Base-by-base conservation (phyloP, 306 rosid species). In the Vigna hirtella region DNA sequence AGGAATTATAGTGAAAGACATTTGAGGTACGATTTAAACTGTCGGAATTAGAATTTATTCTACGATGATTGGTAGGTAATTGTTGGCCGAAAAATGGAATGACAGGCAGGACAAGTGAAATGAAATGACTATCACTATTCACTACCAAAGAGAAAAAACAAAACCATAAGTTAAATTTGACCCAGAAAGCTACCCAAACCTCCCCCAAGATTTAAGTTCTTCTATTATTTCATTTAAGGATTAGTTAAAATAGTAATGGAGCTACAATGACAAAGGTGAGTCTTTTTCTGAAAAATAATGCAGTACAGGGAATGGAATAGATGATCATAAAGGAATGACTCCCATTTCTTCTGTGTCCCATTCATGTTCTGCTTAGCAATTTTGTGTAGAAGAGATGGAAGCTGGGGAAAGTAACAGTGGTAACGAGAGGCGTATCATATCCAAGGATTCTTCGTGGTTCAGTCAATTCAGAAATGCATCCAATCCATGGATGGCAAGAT, bases 401-500 rank as follows among this genome's bases (percentile, higher is more conserved):
- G 78, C 76, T 9, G 80, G 89, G 26, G 79, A 59, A 79, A 84
- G 59, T 77, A 81, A 72, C 80, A 56, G 30, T 24, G 64, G 85
- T 79, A 79, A 65, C 26, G 86, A 62, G 82, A 70, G 88, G 53
- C 17, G 65, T 47, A 50, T 61, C 74, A 43, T 78, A 48, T 80
- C 80, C 76, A 82, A 86, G 70, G 57, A 82, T 66, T 81, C 87
- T 59, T 83, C 96, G 15, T 92, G 97, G 92, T 82, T 72, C 70
- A 45, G 85, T 68, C 97, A 92, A 74, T 91, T 96, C 82, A 86
- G 95, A 51, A 93, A 91, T 87, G 94, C 86, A 20, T 90, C 96
- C 14, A 96, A 96, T 91, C 99, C 98, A 66, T 91, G 96, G 99
- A 90, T 96, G 94, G 99, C 99, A 51, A 93, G 99, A 90, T 93